Evolutionary conservation across 1,139 yeast species (phyloP).

Genomic region (Geotrichum aggregatum): DNA sequence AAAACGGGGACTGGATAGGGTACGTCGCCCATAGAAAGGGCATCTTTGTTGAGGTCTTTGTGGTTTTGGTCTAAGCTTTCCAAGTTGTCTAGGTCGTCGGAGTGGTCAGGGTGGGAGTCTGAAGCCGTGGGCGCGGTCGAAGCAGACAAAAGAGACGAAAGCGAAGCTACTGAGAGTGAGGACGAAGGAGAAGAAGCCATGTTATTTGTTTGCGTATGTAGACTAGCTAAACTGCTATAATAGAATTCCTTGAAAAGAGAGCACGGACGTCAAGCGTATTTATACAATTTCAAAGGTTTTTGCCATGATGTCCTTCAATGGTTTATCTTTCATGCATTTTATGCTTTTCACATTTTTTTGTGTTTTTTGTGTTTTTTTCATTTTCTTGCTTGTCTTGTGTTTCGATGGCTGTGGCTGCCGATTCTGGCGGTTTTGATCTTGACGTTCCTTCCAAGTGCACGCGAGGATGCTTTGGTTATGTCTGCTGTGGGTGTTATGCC

Average conservation of each 20-base stretch:
- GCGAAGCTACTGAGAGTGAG: background rate
- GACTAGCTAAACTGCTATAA: too few relatives aligned
- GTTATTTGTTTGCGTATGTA: too few relatives aligned
- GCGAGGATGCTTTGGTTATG: background rate
- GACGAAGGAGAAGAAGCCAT: background rate
- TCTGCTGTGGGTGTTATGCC: too few relatives aligned
- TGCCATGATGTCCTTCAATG: too few relatives aligned
- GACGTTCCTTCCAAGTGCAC: background rate
- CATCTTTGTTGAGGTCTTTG: slow-evolving; percentile 9
- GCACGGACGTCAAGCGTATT: too few relatives aligned
- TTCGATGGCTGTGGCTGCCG: background rate
- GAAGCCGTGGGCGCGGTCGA: background rate
- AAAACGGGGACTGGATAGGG: slow-evolving; percentile 47
- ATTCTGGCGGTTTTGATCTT: background rate
- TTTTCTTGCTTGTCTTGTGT: background rate
- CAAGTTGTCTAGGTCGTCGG: background rate
- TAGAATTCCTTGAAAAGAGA: too few relatives aligned
- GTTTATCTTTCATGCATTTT: too few relatives aligned
- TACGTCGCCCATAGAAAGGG: slow-evolving; percentile 9
- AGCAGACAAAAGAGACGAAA: too few relatives aligned
- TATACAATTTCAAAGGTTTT: too few relatives aligned
- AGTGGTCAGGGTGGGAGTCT: background rate
- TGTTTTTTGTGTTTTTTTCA: too few relatives aligned
- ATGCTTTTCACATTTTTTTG: too few relatives aligned
- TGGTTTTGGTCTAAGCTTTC: background rate